Evolutionary conservation across 495 filamentous ascomycete genomes (phyloP).

Genomic region (Podospora pseudopauciseta): DNA sequence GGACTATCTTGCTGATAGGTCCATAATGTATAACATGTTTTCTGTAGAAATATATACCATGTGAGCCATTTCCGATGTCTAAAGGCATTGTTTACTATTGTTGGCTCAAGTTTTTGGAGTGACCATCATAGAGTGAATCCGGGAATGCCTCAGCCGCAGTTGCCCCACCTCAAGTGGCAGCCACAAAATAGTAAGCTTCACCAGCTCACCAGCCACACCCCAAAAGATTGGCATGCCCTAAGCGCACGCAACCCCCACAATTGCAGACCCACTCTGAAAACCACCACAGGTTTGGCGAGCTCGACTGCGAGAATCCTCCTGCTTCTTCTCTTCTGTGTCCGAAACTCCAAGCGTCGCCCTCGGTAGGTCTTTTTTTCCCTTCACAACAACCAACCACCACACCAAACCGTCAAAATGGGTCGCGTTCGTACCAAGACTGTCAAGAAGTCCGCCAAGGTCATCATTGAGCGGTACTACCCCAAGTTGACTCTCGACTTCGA

Average conservation of each 20-base stretch:
- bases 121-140: neutral
- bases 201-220: no score
- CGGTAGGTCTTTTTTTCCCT: constrained; percentile 4
- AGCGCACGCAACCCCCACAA: constrained; percentile 3
- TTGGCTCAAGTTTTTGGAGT: no score
- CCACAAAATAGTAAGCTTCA: no score
- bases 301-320: neutral
- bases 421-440: constrained; percentile 98
- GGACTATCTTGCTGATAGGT: neutral
- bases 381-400: constrained; percentile 20
- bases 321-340: neutral
- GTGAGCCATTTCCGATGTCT: neutral
- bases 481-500: constrained; percentile 99
- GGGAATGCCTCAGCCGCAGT: no score
- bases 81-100: no score
- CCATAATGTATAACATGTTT: neutral
- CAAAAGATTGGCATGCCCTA: neutral
- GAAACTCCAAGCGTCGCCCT: constrained; percentile 9
- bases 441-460: constrained; percentile 99
- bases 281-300: neutral
- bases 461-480: constrained; percentile 99
- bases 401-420: constrained; percentile 80
- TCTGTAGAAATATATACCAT: neutral
- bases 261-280: constrained; percentile 1
- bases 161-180: no score